Evolutionary conservation across 163 green algal genomes (phyloP), one percentile per base, ranked within the genome.

Genomic region (Coccomyxa subellipsoidea): DNA sequence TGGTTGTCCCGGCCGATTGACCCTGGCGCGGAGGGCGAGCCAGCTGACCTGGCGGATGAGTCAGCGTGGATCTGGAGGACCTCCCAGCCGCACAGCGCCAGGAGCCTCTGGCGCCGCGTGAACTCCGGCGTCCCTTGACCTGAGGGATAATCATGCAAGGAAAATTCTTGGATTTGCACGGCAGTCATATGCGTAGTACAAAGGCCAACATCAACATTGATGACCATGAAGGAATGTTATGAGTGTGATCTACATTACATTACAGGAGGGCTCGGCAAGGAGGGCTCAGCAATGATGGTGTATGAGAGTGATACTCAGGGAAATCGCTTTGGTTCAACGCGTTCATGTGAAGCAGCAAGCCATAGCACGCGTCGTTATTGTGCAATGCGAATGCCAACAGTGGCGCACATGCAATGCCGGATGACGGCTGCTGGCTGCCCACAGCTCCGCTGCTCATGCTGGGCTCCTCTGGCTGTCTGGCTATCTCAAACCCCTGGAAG

Each of bases 51-150:
- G 66, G 66, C 66, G 66, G 29, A 18, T 53, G 72, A 29, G 47
- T 47, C 36, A 54, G 38, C 23, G 75, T 12, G 79, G 25, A 88
- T 36, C 40, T 35, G 25, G 59, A 78, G 69, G 12, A 84, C 23
- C 54, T 83, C 59, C 89, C 87, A 91, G 47, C 89, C 89, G 32
- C 78, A 85, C 72, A 91, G 54, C 31, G 87, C 87, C 39, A 92
- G 78, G 54, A 89, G 38, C 29, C 75, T 82, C 5, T 72, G 73
- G 12, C 84, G 77, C 10, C 54, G 70, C 37, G 76, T 36, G 31
- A 87, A 88, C 0, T 32, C 37, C 4, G 54, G 8, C 18, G n/a
- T 79, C 69, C 78, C 54, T 15, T 35, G 34, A 59, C 53, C 54
- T 38, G 54, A 34, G n/a, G n/a, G n/a, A n/a, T n/a, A n/a, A n/a